Percentiles rank a stretch among this genome's conserved stretches.
These are phyloP conservation scores for Capsicum pubescens DNA, from an alignment of 257 asterid genomes.

Conservation along the genomic window DNA sequence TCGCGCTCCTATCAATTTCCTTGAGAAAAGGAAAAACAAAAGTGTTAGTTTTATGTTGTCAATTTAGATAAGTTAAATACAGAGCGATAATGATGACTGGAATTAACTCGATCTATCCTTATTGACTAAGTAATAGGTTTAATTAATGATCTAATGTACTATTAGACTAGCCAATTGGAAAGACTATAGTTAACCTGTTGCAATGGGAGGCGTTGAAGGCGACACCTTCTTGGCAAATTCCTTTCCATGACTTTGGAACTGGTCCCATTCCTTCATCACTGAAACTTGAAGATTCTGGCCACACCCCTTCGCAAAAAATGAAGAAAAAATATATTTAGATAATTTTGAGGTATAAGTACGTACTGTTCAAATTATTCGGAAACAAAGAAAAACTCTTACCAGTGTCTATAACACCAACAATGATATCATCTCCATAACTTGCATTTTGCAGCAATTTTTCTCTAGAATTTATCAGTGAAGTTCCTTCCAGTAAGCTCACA, in stretches of 20 bases:
- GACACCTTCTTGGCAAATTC: constrained; percentile 49
- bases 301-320: constrained; percentile 38
- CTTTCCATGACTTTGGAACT: constrained; percentile 55
- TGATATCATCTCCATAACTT: constrained; percentile 40
- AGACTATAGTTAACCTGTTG: constrained; percentile 40
- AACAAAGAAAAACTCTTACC: constrained; percentile 33
- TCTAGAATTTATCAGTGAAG: constrained; percentile 6
- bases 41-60: neutral
- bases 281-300: constrained; percentile 61
- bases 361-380: neutral
- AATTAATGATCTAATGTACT: neutral
- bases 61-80: neutral
- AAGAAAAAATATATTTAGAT: neutral
- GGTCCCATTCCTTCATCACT: constrained; percentile 58
- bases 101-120: neutral
- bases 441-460: constrained; percentile 41
- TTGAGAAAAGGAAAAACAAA: neutral
- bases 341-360: neutral
- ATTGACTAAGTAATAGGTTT: neutral
- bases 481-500: constrained; percentile 43
- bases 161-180: neutral
- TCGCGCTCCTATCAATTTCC: constrained; percentile 57
- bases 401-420: constrained; percentile 45
- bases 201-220: constrained; percentile 50
- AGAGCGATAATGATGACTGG: neutral